Evolutionary conservation across 306 rosid genomes (phyloP), one percentile per base, ranked within the genome.

Genomic region (Albizia julibrissin): DNA sequence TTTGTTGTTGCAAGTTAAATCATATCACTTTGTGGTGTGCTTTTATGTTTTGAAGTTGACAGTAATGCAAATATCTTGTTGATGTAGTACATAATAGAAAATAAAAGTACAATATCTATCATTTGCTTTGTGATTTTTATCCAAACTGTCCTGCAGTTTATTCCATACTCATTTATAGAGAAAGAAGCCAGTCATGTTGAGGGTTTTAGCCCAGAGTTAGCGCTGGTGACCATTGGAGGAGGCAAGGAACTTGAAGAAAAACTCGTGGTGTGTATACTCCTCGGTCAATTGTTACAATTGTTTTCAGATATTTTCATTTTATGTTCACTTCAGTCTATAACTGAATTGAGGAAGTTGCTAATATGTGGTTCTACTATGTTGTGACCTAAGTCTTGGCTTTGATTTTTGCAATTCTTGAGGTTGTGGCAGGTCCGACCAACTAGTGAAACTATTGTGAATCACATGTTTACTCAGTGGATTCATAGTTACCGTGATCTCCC

Each of bases 211-310:
- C 98, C 98, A 0, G 99, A 93, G 85, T 82, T 93, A 77, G 99
- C 99, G 1, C 66, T 92, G 19, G 99, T 95, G 81, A 95, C 99
- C 22, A 85, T 95, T 54, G 99, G 99, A 50, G 98, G 99, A 78
- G 99, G 99, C 85, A 92, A 95, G 87, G 98, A 95, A 82, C 97
- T 95, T 80, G 99, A 95, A 89, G 99, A 95, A 86, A 95, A 93
- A 65, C 98, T 95, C 79, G 99, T 91, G 94, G 99, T 95, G 85
- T 39, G 87, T 77, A 68, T 80, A 52, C 74, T 78, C 76, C 78
- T 79, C 47, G 34, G 67, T 21, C 43, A 9, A 43, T 44, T 73
- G 22, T 16, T 34, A 22, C 42, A 8, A 27, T 74, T 66, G 16
- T 67, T 80, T 75, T 70, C 4, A 5, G 62, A 67, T 19, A 54